These are phyloP conservation scores for Nowakowskiella sp. DNA, from an alignment of 192 early-diverging fungal species.

Conservation along the genomic window DNA sequence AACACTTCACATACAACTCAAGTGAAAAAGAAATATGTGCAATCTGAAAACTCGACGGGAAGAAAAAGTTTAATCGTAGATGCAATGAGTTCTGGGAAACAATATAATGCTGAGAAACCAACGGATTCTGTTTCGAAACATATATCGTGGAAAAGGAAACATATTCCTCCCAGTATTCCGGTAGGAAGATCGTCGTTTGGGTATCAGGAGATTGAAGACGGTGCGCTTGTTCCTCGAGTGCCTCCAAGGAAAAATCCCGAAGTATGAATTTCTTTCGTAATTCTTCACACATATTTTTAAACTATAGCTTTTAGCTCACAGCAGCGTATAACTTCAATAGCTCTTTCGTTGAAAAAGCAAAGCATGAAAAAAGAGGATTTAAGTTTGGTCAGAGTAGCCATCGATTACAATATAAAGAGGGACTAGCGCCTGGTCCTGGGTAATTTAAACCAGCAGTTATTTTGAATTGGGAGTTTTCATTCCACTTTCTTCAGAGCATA, in stretches of 20 bases:
- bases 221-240: slow-evolving; percentile 37
- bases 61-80: neutral
- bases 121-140: neutral
- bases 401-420: slow-evolving; percentile 23
- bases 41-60: neutral
- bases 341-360: slow-evolving; percentile 38
- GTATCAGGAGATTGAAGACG: slow-evolving; percentile 42
- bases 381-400: slow-evolving; percentile 15
- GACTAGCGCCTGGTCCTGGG: slow-evolving; percentile 32
- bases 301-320: slow-evolving; percentile 12
- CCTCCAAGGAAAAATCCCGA: slow-evolving; percentile 32
- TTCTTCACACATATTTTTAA: neutral
- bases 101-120: neutral
- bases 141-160: slow-evolving; percentile 44
- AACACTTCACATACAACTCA: no score
- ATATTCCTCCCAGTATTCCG: slow-evolving; percentile 45
- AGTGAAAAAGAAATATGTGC: neutral
- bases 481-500: slow-evolving; percentile 29
- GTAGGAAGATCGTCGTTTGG: slow-evolving; percentile 31
- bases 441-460: no score
- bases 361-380: slow-evolving; percentile 27
- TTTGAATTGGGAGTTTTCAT: no score
- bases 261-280: slow-evolving; percentile 15
- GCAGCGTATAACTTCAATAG: slow-evolving; percentile 36
- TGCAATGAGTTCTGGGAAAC: neutral